phyloP scores from a whole-genome alignment of 768 basidiomycete genomes.

The Phanerodontia chrysosporium region DNA sequence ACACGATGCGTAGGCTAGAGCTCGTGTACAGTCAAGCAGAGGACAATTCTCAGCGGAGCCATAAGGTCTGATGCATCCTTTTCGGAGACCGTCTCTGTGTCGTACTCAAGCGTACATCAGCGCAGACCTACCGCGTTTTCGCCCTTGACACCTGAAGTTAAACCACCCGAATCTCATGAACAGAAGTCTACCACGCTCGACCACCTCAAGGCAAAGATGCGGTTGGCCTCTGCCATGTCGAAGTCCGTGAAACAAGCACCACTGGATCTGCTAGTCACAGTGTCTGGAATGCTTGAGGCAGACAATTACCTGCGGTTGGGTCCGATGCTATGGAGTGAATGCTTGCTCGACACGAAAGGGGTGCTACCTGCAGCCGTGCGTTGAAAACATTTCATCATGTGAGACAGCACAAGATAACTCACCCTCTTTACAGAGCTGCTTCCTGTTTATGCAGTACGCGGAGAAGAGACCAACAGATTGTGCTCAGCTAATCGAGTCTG shows the following conservation, averaged over 20 bases:
- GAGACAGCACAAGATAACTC: too few species aligned
- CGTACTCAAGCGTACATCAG: conserved; percentile 22
- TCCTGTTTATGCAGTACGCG: conserved; percentile 68
- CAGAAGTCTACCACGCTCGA: background rate
- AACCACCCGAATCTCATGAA: background rate
- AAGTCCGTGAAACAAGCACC: conserved; percentile 26
- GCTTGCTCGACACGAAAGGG: conserved; percentile 39
- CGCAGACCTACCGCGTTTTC: conserved; percentile 38
- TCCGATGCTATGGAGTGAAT: conserved; percentile 54
- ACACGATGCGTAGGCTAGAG: conserved; percentile 39
- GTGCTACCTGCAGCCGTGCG: conserved; percentile 37
- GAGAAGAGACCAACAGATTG: conserved; percentile 55
- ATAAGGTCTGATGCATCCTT: conserved; percentile 35
- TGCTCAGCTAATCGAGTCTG: conserved; percentile 45
- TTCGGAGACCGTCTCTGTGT: background rate
- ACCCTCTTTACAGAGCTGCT: too few species aligned
- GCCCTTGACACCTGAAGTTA: background rate
- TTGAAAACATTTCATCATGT: conserved; percentile 22
- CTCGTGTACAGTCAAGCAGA: conserved; percentile 49
- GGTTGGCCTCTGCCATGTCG: conserved; percentile 8
- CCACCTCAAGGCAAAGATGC: background rate
- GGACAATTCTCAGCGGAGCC: conserved; percentile 38
- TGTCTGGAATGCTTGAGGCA: conserved; percentile 48
- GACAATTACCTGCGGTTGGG: conserved; percentile 51
- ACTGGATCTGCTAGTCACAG: conserved; percentile 57